Percentiles rank a stretch among this genome's conserved stretches.
phyloP scores from a whole-genome alignment of 1,139 yeast genomes.

The Sugiyamaella pinicola region DNA sequence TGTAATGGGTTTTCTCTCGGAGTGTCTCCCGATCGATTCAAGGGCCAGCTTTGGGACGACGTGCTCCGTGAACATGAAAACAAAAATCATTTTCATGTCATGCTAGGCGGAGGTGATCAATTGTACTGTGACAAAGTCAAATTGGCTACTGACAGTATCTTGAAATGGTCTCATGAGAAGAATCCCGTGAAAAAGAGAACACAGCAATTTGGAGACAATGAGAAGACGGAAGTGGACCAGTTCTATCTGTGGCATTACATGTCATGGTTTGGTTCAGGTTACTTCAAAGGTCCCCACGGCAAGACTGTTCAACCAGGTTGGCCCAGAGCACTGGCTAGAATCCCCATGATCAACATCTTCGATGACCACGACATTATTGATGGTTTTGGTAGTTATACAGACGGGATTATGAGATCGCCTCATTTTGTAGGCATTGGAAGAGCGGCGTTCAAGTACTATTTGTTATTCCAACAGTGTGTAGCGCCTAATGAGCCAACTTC shows the following conservation, averaged over 20 bases:
- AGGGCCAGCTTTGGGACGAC: constrained; percentile 83
- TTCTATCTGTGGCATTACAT: constrained; percentile 75
- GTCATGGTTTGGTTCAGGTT: constrained; percentile 88
- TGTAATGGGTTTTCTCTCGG: constrained; percentile 91
- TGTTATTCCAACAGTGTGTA: constrained; percentile 88
- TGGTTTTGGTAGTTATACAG: constrained; percentile 88
- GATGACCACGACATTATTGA: constrained; percentile 92
- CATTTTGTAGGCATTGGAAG: constrained; percentile 73
- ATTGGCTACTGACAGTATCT: constrained; percentile 48
- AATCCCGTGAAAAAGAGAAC: constrained; percentile 51
- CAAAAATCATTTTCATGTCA: constrained; percentile 74
- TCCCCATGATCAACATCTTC: constrained; percentile 80
- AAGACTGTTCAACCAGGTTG: constrained; percentile 64
- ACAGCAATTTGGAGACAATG: constrained; percentile 50
- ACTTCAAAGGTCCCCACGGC: constrained; percentile 71
- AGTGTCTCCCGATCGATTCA: constrained; percentile 65
- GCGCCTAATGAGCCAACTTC: constrained; percentile 49
- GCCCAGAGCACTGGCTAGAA: constrained; percentile 75
- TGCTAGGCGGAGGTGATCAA: constrained; percentile 98
- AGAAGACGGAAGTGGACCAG: constrained; percentile 57
- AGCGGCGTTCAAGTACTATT: constrained; percentile 79
- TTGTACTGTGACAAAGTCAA: constrained; percentile 85
- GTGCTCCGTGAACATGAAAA: constrained; percentile 65
- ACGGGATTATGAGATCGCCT: constrained; percentile 69
- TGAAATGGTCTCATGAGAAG: constrained; percentile 63